Evolutionary conservation across 2,329 filamentous ascomycete genomes (phyloP).

Genomic region (Sporothrix variecibatus): DNA sequence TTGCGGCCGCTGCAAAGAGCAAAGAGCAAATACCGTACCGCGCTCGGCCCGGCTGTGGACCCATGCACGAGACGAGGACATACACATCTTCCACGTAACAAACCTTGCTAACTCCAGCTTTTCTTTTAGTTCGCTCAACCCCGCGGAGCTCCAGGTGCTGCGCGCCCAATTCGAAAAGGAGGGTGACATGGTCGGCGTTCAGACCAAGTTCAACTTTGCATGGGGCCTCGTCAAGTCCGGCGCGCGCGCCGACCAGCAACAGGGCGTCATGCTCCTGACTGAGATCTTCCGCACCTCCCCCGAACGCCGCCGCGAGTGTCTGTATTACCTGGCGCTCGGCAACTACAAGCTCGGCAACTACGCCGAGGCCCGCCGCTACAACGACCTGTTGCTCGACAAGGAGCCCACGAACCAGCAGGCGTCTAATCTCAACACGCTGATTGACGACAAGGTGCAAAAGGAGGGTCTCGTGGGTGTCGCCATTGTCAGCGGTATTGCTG

Average conservation of each 20-base stretch:
- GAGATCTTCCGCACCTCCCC: conserved; percentile 95
- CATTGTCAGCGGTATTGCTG: conserved; percentile 88
- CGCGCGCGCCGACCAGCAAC: conserved; percentile 81
- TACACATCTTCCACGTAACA: too few species aligned
- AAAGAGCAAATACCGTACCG: neutral
- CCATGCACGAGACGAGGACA: neutral
- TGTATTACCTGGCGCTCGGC: conserved; percentile 95
- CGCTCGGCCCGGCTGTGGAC: neutral
- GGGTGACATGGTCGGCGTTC: conserved; percentile 92
- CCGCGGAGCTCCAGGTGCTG: conserved; percentile 88
- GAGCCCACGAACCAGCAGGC: conserved; percentile 92
- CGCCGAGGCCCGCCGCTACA: conserved; percentile 89
- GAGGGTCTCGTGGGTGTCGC: conserved; percentile 93
- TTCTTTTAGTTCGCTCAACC: conserved; percentile 72
- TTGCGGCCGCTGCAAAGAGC: neutral
- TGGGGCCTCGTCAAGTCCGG: conserved; percentile 98
- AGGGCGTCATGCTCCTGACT: conserved; percentile 88
- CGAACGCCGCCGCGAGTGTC: conserved; percentile 92
- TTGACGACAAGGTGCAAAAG: conserved; percentile 94
- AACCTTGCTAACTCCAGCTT: neutral
- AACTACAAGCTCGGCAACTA: conserved; percentile 99
- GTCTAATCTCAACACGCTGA: conserved; percentile 78
- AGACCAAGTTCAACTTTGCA: conserved; percentile 99
- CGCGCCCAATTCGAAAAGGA: conserved; percentile 96
- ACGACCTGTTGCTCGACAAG: conserved; percentile 86